These are phyloP conservation scores for Geotrichum carabidarum DNA, from an alignment of 1,139 yeast genomes.

Conservation along the genomic window DNA sequence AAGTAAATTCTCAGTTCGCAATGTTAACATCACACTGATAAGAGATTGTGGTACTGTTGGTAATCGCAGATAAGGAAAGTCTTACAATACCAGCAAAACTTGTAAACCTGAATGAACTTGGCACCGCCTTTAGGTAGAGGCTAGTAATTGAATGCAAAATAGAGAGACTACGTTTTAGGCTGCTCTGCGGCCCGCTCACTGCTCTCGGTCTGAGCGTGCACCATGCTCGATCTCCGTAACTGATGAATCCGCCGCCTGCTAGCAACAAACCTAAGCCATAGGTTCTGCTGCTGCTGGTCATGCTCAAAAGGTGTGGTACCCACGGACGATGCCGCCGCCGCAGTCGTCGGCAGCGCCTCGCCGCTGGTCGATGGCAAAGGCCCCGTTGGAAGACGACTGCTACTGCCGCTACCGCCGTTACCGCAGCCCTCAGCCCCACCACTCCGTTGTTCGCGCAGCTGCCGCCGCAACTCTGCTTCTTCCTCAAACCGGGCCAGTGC, in stretches of 20 bases:
- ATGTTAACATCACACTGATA: too few species aligned
- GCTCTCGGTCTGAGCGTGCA: not conserved
- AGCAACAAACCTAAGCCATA: conserved; percentile 29
- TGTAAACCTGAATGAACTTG: too few species aligned
- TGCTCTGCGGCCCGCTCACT: too few species aligned
- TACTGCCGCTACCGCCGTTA: not conserved
- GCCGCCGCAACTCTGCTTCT: conserved; percentile 33
- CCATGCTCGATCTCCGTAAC: not conserved
- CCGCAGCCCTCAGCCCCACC: not conserved
- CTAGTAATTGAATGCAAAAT: too few species aligned
- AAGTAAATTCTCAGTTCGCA: too few species aligned
- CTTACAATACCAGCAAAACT: too few species aligned
- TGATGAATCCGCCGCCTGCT: conserved; percentile 24
- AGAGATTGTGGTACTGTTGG: too few species aligned
- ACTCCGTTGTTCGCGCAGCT: conserved; percentile 19
- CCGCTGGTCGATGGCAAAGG: too few species aligned
- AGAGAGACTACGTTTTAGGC: too few species aligned
- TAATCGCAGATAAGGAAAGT: too few species aligned
- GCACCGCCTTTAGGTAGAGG: too few species aligned
- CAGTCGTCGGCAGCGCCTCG: too few species aligned
- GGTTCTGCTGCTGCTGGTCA: conserved; percentile 25
- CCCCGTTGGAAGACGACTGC: not conserved
- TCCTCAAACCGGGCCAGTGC: conserved; percentile 34
- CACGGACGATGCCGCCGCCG: not conserved
- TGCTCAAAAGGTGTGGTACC: not conserved